Conservation (phyloP, 2,329 filamentous ascomycete species). For the Aspergillus sergii region DNA sequence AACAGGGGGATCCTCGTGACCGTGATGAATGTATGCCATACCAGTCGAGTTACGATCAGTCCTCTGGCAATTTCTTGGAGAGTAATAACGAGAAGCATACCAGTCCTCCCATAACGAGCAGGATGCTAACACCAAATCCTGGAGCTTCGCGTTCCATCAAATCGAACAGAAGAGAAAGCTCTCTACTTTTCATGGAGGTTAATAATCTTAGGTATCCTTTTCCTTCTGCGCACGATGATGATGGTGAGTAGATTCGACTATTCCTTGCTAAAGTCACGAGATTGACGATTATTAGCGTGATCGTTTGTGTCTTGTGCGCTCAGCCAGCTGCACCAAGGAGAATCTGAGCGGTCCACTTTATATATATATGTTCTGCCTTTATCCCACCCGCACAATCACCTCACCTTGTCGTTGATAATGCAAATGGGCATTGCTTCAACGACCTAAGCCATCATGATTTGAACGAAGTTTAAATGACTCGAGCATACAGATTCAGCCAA, state of each 20-base stretch:
- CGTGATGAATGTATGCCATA: constrained; percentile 36
- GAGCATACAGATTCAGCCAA: constrained; percentile 24
- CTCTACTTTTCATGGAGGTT: constrained; percentile 49
- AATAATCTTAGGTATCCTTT: constrained; percentile 24
- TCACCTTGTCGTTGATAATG: constrained; percentile 9
- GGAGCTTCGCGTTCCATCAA: constrained; percentile 43
- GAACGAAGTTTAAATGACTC: constrained; percentile 32
- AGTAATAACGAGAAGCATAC: constrained; percentile 28
- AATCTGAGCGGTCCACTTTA: not conserved
- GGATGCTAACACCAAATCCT: constrained; percentile 42
- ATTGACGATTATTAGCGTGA: not conserved
- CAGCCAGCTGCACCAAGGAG: not conserved
- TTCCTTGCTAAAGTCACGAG: not conserved
- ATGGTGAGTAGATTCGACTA: not conserved
- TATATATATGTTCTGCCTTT: not conserved
- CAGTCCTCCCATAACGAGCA: constrained; percentile 37
- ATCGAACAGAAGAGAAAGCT: constrained; percentile 52
- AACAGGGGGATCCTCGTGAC: constrained; percentile 30
- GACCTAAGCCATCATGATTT: constrained; percentile 30
- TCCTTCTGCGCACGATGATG: not conserved
- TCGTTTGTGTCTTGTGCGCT: not conserved
- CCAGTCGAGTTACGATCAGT: constrained; percentile 52
- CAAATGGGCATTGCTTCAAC: constrained; percentile 19
- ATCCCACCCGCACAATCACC: not conserved
- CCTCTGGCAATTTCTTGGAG: constrained; percentile 29